phyloP scores from a whole-genome alignment of 495 filamentous ascomycete species.

The Aspergillus affinis region DNA sequence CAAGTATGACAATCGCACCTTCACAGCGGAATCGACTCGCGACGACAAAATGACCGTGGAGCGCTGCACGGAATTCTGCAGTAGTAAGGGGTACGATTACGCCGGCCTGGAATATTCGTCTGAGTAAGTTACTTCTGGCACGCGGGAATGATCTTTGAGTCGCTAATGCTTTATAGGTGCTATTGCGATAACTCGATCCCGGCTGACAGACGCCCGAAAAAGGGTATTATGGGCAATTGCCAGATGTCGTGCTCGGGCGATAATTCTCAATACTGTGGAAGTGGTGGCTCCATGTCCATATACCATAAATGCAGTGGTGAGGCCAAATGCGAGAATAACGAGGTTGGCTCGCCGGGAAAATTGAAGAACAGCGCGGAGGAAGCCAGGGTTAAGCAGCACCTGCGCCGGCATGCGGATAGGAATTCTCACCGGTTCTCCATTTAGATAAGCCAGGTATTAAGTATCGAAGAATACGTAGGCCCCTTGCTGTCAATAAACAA shows the following conservation, averaged over 20 bases:
- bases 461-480: too few species aligned
- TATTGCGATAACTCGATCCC: not conserved
- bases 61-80: slow-evolving; percentile 2
- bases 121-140: not conserved
- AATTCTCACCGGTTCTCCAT: too few species aligned
- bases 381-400: too few species aligned
- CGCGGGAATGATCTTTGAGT: too few species aligned
- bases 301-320: slow-evolving; percentile 6
- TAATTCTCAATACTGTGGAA: slow-evolving; percentile 8
- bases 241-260: slow-evolving; percentile 4
- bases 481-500: too few species aligned
- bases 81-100: slow-evolving; percentile 3
- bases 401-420: too few species aligned
- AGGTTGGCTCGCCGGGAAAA: too few species aligned
- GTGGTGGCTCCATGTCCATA: slow-evolving; percentile 7
- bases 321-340: not conserved
- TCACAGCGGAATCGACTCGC: not conserved
- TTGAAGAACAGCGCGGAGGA: too few species aligned
- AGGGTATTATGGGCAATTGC: slow-evolving; percentile 9
- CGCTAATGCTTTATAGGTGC: not conserved
- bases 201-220: not conserved
- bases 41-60: slow-evolving; percentile 8
- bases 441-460: too few species aligned
- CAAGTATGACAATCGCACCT: slow-evolving; percentile 2
- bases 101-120: slow-evolving; percentile 5